Percentiles rank a stretch among this genome's conserved stretches.
Evolutionary conservation across 2,329 filamentous ascomycete genomes (phyloP).

Genomic region (Neoscytalidium dimidiatum): DNA sequence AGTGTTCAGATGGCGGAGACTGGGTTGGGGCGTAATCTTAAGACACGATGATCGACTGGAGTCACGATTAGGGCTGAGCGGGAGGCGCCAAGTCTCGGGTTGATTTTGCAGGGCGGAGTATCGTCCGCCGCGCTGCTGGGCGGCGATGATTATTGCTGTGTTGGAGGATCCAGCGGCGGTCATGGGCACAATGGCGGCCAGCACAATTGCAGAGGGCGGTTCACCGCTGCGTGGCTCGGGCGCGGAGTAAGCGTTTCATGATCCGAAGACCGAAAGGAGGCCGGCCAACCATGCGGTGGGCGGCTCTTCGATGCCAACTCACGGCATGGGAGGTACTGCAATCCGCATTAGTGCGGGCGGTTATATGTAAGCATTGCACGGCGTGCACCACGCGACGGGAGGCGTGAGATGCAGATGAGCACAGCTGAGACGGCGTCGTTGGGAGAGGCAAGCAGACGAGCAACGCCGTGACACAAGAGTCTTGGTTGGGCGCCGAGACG

Average conservation of each 20-base stretch:
- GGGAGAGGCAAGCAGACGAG: neutral
- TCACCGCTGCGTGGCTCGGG: slow-evolving; percentile 5
- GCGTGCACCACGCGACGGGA: neutral
- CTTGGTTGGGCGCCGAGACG: neutral
- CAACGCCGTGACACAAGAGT: neutral
- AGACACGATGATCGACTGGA: neutral
- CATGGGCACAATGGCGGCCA: neutral
- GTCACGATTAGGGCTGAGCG: slow-evolving; percentile 9
- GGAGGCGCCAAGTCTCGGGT: neutral
- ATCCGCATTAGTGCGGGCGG: neutral
- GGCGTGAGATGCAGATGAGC: neutral
- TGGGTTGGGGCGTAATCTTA: neutral
- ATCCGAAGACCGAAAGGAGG: slow-evolving; percentile 2
- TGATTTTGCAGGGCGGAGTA: neutral
- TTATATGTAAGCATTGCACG: neutral
- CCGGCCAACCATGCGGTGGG: neutral
- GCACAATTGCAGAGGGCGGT: neutral
- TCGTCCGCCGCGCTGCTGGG: neutral
- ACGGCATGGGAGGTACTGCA: neutral
- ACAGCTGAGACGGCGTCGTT: neutral
- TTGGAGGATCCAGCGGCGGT: neutral
- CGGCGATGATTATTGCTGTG: neutral
- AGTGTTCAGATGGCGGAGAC: neutral
- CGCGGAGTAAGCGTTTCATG: slow-evolving; percentile 2
- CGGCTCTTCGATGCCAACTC: neutral